Evolutionary conservation across 2,329 filamentous ascomycete species (phyloP), one percentile per base, ranked within the genome.

Genomic region (Aurifilum marmelostoma): DNA sequence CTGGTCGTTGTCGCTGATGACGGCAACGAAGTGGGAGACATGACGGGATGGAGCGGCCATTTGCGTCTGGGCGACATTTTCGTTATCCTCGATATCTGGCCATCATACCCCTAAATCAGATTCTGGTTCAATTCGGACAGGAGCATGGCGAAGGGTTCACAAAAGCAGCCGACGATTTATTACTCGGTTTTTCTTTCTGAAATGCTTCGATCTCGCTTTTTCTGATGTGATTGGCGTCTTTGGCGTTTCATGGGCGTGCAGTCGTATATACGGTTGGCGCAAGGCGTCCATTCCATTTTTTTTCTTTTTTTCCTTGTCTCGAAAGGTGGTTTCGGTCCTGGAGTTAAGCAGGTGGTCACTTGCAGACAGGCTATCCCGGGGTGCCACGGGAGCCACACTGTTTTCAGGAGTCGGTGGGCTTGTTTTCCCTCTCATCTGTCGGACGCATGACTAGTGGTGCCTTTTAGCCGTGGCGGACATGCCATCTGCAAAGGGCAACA

Each of bases 141-240:
- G 65, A 67, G 64, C 62, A 67, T 61, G 63, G 64, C 56, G 64
- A 69, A 58, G 67, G 67, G 56, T 71, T 65, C 41, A 65, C 62
- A 70, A 63, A 71, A 69, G 66, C 65, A 58, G 58, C 62, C 54
- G 60, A 65, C 56, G 64, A 58, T 32, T 50, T 65, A 50, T 67
- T 62, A 11, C 65, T 69, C 62, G 67, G 68, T 71, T 66, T 67
- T 64, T 64, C 61, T 37, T 56, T 61, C 9, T 43, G 37, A 41
- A 43, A 56, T 52, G 59, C 56, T 67, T 69, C 60, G 59, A 32
- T 59, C 63, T 47, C 56, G 47, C 37, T 52, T 16, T 58, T 32
- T 37, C 29, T 62, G 24, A 37, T 69, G n/a, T 43, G 12, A 27
- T 43, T 27, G 67, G 67, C 64, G 69, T 65, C 63, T 39, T 24